Evolutionary conservation across 768 basidiomycete species (phyloP).

Genomic region (Porpolomopsis calyptriformis): DNA sequence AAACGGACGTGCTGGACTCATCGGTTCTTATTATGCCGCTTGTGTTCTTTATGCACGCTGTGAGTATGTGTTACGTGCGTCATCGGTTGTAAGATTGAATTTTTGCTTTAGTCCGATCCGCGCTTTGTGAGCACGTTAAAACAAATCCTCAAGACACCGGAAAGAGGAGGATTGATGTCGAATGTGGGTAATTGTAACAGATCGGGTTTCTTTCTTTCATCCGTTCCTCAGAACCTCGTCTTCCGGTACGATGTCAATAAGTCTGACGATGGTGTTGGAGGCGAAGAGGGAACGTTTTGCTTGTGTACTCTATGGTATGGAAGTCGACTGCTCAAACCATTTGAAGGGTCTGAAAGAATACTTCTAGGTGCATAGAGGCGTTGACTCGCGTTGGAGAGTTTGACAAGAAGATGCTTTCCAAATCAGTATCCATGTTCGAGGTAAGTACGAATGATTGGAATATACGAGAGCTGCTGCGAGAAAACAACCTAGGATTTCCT

Average conservation of each 20-base stretch:
- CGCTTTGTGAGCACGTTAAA: constrained; percentile 80
- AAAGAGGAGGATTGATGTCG: constrained; percentile 83
- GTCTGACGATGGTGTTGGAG: constrained; percentile 89
- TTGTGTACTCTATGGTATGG: constrained; percentile 72
- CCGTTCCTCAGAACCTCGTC: constrained; percentile 53
- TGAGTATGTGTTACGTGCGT: constrained; percentile 24
- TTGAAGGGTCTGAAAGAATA: too few species aligned
- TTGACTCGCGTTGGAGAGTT: constrained; percentile 79
- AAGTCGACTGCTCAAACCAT: background rate
- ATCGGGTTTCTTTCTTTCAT: constrained; percentile 2
- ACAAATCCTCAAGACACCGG: constrained; percentile 74
- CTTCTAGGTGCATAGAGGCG: constrained; percentile 71
- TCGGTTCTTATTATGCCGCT: constrained; percentile 88
- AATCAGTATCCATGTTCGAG: constrained; percentile 84
- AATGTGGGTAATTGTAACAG: constrained; percentile 40
- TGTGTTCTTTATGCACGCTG: constrained; percentile 82
- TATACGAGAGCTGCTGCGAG: background rate
- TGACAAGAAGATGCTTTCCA: constrained; percentile 52
- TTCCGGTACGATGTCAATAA: constrained; percentile 83
- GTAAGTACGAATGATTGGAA: constrained; percentile 27
- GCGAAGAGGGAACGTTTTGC: constrained; percentile 92
- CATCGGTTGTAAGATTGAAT: background rate
- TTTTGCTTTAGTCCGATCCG: constrained; percentile 56
- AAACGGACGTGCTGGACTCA: constrained; percentile 70
- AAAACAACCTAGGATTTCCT: constrained; percentile 50